Conservation (phyloP, 176 grass and related monocot genomes). For the Oryza longistaminata region DNA sequence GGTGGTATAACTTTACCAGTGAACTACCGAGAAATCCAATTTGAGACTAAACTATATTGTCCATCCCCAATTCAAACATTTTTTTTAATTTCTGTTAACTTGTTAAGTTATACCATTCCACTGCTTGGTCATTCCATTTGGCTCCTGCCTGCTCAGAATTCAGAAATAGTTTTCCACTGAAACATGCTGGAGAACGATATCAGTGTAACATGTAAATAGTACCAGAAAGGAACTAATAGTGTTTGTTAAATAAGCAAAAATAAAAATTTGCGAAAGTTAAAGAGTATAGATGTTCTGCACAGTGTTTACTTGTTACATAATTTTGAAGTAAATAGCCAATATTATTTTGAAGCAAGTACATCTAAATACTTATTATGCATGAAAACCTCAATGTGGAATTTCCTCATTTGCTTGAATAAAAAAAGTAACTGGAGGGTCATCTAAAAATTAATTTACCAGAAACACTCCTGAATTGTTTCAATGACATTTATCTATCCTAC, state of each 20-base stretch:
- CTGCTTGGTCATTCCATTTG: constrained; percentile 7
- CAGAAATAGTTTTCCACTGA: neutral
- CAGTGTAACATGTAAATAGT: neutral
- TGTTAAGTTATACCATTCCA: neutral
- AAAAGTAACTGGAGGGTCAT: neutral
- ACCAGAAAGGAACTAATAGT: too few species aligned
- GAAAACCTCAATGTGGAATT: neutral
- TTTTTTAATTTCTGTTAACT: neutral
- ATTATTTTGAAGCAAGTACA: neutral
- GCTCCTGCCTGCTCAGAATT: neutral
- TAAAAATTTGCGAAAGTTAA: too few species aligned
- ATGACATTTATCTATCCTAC: neutral
- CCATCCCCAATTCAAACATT: neutral
- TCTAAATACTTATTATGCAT: neutral
- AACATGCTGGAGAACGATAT: neutral
- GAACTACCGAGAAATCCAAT: neutral
- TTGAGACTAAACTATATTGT: neutral
- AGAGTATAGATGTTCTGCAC: neutral
- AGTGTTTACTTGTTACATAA: too few species aligned
- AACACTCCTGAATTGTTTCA: neutral
- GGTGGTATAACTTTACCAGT: neutral
- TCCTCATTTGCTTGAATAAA: neutral
- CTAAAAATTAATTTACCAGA: neutral
- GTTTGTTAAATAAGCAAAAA: too few species aligned
- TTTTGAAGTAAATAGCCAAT: too few species aligned